Percentiles rank a stretch among this genome's conserved stretches.
These are phyloP conservation scores for Linaria vulgaris DNA, from an alignment of 257 asterid species.

Conservation along the genomic window DNA sequence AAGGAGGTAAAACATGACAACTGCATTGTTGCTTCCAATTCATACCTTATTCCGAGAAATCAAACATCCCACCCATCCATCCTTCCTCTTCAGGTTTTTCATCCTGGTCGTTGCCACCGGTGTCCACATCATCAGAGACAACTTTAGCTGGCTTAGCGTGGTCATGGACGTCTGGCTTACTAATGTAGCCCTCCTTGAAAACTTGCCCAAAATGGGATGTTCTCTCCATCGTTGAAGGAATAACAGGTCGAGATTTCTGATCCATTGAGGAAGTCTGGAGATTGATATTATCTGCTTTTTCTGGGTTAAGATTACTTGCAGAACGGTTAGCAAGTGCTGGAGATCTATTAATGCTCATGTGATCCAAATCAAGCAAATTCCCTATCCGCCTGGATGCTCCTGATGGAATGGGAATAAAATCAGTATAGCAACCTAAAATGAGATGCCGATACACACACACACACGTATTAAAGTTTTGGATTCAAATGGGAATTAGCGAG, in stretches of 20 bases:
- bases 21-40: not conserved
- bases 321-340: slow-evolving; percentile 10
- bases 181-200: slow-evolving; percentile 52
- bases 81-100: slow-evolving; percentile 55
- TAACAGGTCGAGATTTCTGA: slow-evolving; percentile 27
- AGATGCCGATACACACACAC: not conserved
- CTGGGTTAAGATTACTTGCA: slow-evolving; percentile 12
- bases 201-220: slow-evolving; percentile 37
- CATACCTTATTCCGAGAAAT: slow-evolving; percentile 63
- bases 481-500: too few relatives aligned
- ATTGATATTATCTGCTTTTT: slow-evolving; percentile 21
- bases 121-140: slow-evolving; percentile 29
- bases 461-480: too few relatives aligned
- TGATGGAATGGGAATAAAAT: slow-evolving; percentile 15
- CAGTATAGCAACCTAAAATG: not conserved
- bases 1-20: not conserved
- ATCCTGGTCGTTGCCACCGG: slow-evolving; percentile 29
- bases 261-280: slow-evolving; percentile 24
- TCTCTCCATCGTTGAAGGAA: slow-evolving; percentile 24
- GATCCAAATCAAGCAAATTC: slow-evolving; percentile 54
- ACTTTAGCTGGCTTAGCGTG: slow-evolving; percentile 27
- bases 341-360: slow-evolving; percentile 35
- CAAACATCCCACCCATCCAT: slow-evolving; percentile 65
- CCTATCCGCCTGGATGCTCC: slow-evolving; percentile 53
- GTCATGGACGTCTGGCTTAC: slow-evolving; percentile 32